Evolutionary conservation across 768 basidiomycete genomes (phyloP).

Genomic region (Pulveroboletus sp.): DNA sequence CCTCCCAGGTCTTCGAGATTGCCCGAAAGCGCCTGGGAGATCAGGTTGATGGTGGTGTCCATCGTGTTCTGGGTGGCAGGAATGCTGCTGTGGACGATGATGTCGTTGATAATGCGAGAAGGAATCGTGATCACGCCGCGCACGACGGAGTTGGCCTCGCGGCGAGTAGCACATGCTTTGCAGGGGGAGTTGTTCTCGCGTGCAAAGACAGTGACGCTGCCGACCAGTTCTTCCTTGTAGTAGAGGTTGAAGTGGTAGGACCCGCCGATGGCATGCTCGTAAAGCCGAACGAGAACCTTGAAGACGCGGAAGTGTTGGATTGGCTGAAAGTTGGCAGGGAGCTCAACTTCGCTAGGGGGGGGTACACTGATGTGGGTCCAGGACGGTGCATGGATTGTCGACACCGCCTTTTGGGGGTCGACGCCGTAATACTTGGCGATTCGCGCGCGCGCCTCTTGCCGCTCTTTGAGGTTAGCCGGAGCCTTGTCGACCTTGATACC

Average conservation of each 20-base stretch:
- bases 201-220: conserved; percentile 22
- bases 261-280: conserved; percentile 21
- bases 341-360: background rate
- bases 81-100: conserved; percentile 13
- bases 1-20: conserved; percentile 16
- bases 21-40: conserved; percentile 13
- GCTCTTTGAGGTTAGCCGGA: conserved; percentile 7
- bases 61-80: conserved; percentile 7
- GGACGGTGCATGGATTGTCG: background rate
- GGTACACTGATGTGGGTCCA: conserved; percentile 20
- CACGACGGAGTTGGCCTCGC: conserved; percentile 13
- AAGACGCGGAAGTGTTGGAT: conserved; percentile 25
- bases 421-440: conserved; percentile 23
- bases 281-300: conserved; percentile 21
- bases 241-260: conserved; percentile 24
- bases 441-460: conserved; percentile 17
- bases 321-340: conserved; percentile 14
- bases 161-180: conserved; percentile 21
- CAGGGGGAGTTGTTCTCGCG: conserved; percentile 23
- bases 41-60: conserved; percentile 8
- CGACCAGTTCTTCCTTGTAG: conserved; percentile 16
- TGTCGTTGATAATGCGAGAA: conserved; percentile 16
- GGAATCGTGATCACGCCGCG: conserved; percentile 26
- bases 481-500: conserved; percentile 25
- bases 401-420: conserved; percentile 15